Evolutionary conservation across 1,139 yeast genomes (phyloP).

Genomic region (Yamadazyma membranifaciens): DNA sequence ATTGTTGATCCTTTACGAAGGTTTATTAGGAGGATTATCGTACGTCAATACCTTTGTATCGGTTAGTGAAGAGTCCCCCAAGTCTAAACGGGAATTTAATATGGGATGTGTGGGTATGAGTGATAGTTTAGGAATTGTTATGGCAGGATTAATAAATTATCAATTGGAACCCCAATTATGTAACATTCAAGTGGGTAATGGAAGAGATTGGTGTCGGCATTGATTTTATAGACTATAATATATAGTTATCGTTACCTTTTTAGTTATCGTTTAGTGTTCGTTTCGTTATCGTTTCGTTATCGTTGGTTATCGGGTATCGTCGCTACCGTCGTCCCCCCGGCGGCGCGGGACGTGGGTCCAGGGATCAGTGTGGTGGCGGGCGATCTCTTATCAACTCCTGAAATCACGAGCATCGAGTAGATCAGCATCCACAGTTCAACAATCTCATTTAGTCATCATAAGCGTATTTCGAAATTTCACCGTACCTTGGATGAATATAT

Average conservation of each 20-base stretch:
- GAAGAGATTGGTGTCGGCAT: conserved; percentile 59
- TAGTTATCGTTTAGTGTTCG: background rate
- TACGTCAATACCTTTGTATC: conserved; percentile 85
- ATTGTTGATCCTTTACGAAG: conserved; percentile 75
- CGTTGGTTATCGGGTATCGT: too few relatives aligned
- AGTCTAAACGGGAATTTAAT: conserved; percentile 71
- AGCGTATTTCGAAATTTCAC: too few relatives aligned
- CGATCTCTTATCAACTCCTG: background rate
- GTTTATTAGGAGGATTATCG: conserved; percentile 83
- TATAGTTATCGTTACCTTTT: background rate
- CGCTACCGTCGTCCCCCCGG: too few relatives aligned
- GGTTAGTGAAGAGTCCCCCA: conserved; percentile 63
- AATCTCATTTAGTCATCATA: too few relatives aligned
- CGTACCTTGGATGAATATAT: conserved; percentile 48
- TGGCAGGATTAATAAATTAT: conserved; percentile 76
- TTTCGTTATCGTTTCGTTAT: too few relatives aligned
- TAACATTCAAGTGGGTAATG: conserved; percentile 58
- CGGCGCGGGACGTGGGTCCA: too few relatives aligned
- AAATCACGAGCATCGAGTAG: background rate
- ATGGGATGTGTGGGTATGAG: conserved; percentile 94
- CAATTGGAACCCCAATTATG: conserved; percentile 77
- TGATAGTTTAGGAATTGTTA: conserved; percentile 82
- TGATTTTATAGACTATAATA: background rate
- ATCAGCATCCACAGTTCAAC: background rate
- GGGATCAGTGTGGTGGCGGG: background rate